Conservation (phyloP, 2,329 filamentous ascomycete genomes). For the Colletotrichum australisinense region DNA sequence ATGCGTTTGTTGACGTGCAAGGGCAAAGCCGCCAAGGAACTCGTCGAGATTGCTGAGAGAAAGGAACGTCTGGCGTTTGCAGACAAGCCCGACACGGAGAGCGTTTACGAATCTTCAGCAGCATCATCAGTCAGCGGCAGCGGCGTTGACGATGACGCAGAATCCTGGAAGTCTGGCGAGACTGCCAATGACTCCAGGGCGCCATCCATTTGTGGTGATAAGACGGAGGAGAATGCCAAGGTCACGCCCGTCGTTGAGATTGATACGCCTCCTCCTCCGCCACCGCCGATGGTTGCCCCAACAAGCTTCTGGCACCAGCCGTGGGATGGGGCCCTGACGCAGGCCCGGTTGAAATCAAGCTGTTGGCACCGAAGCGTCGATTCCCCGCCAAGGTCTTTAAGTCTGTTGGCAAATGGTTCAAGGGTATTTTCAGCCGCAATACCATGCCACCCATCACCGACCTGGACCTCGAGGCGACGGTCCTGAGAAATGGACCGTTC, state of each 20-base stretch:
- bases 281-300: neutral
- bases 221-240: slow-evolving; percentile 2
- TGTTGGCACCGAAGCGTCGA: slow-evolving; percentile 9
- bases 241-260: neutral
- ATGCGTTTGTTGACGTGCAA: slow-evolving; percentile 7
- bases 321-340: neutral
- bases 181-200: slow-evolving; percentile 17
- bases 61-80: slow-evolving; percentile 2
- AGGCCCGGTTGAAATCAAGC: slow-evolving; percentile 17
- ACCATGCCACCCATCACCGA: neutral
- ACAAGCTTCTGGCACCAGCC: slow-evolving; percentile 3
- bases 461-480: slow-evolving; percentile 22
- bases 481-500: slow-evolving; percentile 9
- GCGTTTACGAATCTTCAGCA: neutral
- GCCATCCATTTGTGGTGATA: neutral
- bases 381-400: slow-evolving; percentile 9
- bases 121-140: neutral
- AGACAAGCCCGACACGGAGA: slow-evolving; percentile 15
- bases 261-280: neutral
- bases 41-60: slow-evolving; percentile 4
- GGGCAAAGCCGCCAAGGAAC: neutral
- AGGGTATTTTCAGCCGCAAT: slow-evolving; percentile 13
- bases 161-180: slow-evolving; percentile 26
- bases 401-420: slow-evolving; percentile 19
- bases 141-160: neutral